Evolutionary conservation across 2,329 filamentous ascomycete species (phyloP).

Genomic region (Trichoderma sp.): DNA sequence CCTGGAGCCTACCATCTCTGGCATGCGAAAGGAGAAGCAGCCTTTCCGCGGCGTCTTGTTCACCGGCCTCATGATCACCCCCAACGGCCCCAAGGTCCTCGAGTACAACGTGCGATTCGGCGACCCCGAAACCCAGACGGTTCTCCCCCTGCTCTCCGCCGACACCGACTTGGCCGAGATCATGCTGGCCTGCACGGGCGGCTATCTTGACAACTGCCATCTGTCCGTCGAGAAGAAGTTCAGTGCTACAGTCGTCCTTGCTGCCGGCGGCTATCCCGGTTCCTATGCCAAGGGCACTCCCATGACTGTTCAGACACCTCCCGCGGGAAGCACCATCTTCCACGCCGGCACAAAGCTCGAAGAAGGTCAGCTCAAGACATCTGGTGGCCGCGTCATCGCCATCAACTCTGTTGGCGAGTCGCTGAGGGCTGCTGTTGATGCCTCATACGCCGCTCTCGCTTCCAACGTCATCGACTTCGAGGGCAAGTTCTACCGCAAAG

Average conservation of each 20-base stretch:
- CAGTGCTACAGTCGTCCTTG: conserved; percentile 90
- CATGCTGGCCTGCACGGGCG: conserved; percentile 81
- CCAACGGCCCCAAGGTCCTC: conserved; percentile 75
- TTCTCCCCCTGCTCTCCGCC: conserved; percentile 73
- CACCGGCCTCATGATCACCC: conserved; percentile 92
- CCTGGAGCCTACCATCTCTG: conserved; percentile 85
- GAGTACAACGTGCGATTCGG: conserved; percentile 95
- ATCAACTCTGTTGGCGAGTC: conserved; percentile 75
- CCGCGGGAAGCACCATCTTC: conserved; percentile 69
- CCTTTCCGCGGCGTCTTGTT: conserved; percentile 77
- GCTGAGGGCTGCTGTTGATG: conserved; percentile 79
- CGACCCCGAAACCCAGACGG: conserved; percentile 87
- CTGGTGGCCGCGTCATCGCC: conserved; percentile 90
- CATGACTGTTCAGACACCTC: conserved; percentile 54
- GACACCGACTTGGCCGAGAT: conserved; percentile 85
- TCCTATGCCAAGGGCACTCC: conserved; percentile 77
- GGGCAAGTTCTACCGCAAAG: conserved; percentile 87
- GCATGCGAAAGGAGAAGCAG: conserved; percentile 79
- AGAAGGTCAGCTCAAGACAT: conserved; percentile 67
- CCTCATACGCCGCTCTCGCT: conserved; percentile 82
- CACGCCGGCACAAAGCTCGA: conserved; percentile 82
- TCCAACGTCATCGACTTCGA: conserved; percentile 72
- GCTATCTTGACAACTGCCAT: conserved; percentile 69
- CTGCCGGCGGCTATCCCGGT: conserved; percentile 87
- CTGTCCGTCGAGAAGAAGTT: conserved; percentile 70